phyloP scores from a whole-genome alignment of 176 grass and related monocot species.

The Alopecurus myosuroides region DNA sequence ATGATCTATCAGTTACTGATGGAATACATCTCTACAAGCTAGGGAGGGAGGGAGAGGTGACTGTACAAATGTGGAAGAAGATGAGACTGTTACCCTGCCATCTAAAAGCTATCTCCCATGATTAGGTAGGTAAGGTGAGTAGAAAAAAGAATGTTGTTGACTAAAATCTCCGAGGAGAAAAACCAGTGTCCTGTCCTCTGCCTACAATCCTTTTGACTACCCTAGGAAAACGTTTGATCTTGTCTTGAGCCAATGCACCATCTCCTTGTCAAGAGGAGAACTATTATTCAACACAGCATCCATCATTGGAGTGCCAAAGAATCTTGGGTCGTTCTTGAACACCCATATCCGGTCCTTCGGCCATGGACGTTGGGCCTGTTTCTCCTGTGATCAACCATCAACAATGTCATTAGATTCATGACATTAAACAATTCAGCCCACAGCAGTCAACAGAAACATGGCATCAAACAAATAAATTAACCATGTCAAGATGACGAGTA shows the following conservation, averaged over 20 bases:
- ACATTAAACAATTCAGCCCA: neutral
- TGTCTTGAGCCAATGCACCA: conserved; percentile 96
- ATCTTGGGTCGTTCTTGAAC: conserved; percentile 81
- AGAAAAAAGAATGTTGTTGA: conserved; percentile 63
- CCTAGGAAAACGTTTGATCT: conserved; percentile 85
- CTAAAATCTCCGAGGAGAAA: conserved; percentile 39
- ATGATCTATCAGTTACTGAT: conserved; percentile 54
- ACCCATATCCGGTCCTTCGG: conserved; percentile 95
- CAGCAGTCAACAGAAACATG: neutral
- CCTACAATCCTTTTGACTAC: conserved; percentile 43
- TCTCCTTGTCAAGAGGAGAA: conserved; percentile 84
- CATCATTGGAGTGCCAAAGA: conserved; percentile 98
- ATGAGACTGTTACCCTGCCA: conserved; percentile 47
- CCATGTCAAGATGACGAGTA: neutral
- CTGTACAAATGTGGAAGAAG: conserved; percentile 49
- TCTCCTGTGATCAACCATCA: conserved; percentile 72
- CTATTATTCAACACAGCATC: conserved; percentile 86
- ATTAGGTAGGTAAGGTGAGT: conserved; percentile 48
- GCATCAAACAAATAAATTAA: neutral
- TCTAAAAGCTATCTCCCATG: conserved; percentile 55
- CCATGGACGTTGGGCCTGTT: conserved; percentile 94
- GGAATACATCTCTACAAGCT: conserved; percentile 54
- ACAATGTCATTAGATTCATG: conserved; percentile 6
- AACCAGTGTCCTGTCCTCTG: conserved; percentile 27
- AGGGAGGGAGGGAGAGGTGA: conserved; percentile 2